These are phyloP conservation scores for Yamadazyma blattariae DNA, from an alignment of 1,139 yeast species.

Conservation along the genomic window DNA sequence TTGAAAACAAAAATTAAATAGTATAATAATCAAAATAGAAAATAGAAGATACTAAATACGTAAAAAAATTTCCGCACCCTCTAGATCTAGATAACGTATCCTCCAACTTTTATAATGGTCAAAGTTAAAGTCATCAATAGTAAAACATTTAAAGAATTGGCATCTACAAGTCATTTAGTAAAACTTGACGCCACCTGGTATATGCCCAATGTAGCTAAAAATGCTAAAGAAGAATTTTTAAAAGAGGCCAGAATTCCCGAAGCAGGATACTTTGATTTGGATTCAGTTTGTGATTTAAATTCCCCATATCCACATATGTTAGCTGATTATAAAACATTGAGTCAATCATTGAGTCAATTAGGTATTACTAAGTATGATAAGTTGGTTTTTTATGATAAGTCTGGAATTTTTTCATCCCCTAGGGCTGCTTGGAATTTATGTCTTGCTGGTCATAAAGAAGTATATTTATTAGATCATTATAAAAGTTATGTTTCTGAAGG, in stretches of 20 bases:
- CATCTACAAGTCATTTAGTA: constrained; percentile 30
- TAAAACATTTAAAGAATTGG: constrained; percentile 7
- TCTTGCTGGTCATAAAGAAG: constrained; percentile 69
- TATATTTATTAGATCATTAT: constrained; percentile 62
- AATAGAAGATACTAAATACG: background rate
- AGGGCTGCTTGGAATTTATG: constrained; percentile 88
- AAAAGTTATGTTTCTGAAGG: constrained; percentile 40
- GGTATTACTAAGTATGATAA: constrained; percentile 50
- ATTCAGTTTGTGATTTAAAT: constrained; percentile 53
- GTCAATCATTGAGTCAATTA: constrained; percentile 45
- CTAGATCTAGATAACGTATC: background rate
- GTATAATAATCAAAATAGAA: too few species aligned
- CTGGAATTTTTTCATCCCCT: constrained; percentile 84
- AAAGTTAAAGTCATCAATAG: constrained; percentile 12
- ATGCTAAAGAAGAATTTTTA: constrained; percentile 56
- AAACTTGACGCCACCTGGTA: constrained; percentile 93
- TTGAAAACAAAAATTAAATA: background rate
- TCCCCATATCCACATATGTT: constrained; percentile 88
- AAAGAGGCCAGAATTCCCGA: constrained; percentile 58
- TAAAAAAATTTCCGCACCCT: background rate
- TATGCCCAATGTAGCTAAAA: constrained; percentile 69
- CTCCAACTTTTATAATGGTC: too few species aligned
- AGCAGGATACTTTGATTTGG: constrained; percentile 80
- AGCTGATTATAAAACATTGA: constrained; percentile 59
- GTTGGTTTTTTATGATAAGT: constrained; percentile 80